Evolutionary conservation across 352 stramenopile genomes (phyloP).

Genomic region (Phytopythium chamaehyphon): DNA sequence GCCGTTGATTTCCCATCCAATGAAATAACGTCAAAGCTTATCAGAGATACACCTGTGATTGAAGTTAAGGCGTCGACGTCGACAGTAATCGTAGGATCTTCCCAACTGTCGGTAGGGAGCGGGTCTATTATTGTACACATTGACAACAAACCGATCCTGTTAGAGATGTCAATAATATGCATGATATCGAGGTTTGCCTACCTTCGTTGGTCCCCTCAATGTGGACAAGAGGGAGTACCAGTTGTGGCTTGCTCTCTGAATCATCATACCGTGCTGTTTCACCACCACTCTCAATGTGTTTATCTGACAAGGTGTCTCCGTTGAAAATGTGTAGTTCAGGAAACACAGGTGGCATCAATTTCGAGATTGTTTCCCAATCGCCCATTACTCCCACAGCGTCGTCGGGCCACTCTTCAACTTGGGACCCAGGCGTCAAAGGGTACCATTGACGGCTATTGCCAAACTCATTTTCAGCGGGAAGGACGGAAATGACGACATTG

Average conservation of each 20-base stretch:
- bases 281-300: no score
- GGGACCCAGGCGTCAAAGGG: no score
- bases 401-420: no score
- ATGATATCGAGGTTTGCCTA: neutral
- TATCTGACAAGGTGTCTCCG: no score
- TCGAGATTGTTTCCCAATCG: no score
- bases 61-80: constrained; percentile 5
- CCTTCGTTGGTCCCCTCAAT: constrained; percentile 23
- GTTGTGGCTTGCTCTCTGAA: no score
- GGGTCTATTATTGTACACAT: constrained; percentile 5
- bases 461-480: no score
- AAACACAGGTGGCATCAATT: no score
- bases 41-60: constrained; percentile 11
- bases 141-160: neutral
- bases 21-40: neutral
- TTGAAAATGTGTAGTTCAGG: no score
- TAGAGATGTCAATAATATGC: neutral
- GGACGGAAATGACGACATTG: no score
- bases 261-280: neutral
- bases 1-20: neutral
- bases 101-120: constrained; percentile 15
- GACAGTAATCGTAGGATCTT: constrained; percentile 8
- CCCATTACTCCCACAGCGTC: no score
- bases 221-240: constrained; percentile 6
- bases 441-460: no score